phyloP scores from a whole-genome alignment of 2,329 filamentous ascomycete species.

The Ceratocystis ficicola region DNA sequence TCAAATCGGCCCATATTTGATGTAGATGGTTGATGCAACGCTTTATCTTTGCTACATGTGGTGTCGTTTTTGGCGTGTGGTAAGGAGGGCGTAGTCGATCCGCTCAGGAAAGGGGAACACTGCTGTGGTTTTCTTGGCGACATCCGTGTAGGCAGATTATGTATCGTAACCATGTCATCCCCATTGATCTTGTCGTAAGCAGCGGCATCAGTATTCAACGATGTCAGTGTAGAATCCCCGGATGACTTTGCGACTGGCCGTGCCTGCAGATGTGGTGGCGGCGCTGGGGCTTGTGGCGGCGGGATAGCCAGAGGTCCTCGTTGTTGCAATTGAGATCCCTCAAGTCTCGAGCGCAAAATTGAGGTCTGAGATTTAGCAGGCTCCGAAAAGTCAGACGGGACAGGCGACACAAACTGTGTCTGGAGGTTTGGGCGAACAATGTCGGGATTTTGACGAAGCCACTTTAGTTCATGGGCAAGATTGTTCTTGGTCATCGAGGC shows the following conservation, averaged over 20 bases:
- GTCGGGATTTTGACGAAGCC: slow-evolving; percentile 41
- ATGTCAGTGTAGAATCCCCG: neutral
- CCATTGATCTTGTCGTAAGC: slow-evolving; percentile 25
- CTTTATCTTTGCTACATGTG: neutral
- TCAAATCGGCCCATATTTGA: slow-evolving; percentile 19
- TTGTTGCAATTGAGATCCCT: neutral
- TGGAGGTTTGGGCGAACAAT: slow-evolving; percentile 32
- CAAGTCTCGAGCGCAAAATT: slow-evolving; percentile 8
- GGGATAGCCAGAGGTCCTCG: slow-evolving; percentile 24
- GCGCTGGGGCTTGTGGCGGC: slow-evolving; percentile 27
- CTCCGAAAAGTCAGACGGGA: slow-evolving; percentile 24
- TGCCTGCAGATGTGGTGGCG: neutral
- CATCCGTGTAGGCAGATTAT: slow-evolving; percentile 16
- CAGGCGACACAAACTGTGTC: slow-evolving; percentile 30
- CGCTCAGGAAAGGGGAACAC: neutral
- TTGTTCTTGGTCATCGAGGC: slow-evolving; percentile 52
- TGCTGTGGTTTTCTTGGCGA: slow-evolving; percentile 10
- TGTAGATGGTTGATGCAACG: neutral
- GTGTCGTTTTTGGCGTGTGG: neutral
- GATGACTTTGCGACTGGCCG: neutral
- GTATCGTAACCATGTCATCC: slow-evolving; percentile 17
- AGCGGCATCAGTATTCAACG: slow-evolving; percentile 26
- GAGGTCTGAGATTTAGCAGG: slow-evolving; percentile 17
- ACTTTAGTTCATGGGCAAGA: slow-evolving; percentile 44
- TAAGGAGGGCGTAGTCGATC: neutral